A percentile compares a stretch with the other conserved stretches of the same genome.
These are phyloP conservation scores for Emericellopsis cladophorae DNA, from an alignment of 2,329 filamentous ascomycete species.

Conservation along the genomic window DNA sequence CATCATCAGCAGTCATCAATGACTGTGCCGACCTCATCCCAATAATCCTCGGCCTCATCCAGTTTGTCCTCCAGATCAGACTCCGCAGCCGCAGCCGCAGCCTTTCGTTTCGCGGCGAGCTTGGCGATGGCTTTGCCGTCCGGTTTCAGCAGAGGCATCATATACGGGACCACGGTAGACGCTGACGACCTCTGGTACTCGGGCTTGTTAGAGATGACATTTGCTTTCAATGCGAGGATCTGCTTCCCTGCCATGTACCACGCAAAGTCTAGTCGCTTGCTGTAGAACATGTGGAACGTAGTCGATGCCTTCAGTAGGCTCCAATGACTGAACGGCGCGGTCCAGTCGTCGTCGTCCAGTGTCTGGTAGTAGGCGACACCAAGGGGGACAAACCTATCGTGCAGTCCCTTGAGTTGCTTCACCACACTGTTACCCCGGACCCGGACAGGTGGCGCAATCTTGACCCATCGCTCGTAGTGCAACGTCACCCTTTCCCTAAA, in stretches of 20 bases:
- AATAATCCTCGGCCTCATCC: constrained; percentile 14
- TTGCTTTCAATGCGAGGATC: constrained; percentile 33
- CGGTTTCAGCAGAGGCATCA: constrained; percentile 22
- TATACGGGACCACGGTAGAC: constrained; percentile 19
- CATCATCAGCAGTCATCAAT: constrained; percentile 14
- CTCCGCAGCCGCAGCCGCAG: constrained; percentile 7
- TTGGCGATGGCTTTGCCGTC: constrained; percentile 17
- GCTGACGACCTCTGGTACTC: constrained; percentile 5
- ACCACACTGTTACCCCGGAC: not conserved
- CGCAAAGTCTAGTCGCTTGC: constrained; percentile 15
- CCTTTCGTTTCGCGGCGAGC: constrained; percentile 5
- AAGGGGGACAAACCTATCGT: not conserved
- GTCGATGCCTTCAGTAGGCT: constrained; percentile 36
- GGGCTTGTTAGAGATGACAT: constrained; percentile 2
- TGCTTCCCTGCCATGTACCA: constrained; percentile 37
- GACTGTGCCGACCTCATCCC: constrained; percentile 14
- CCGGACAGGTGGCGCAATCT: not conserved
- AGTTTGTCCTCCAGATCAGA: constrained; percentile 7
- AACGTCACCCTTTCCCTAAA: not conserved
- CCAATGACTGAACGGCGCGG: constrained; percentile 25
- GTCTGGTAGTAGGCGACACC: not conserved
- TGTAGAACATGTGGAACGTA: constrained; percentile 27
- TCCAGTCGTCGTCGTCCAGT: not conserved
- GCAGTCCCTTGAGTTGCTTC: not conserved
- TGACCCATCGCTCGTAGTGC: not conserved